Evolutionary conservation across 208 protist species (phyloP), one percentile per base, ranked within the genome.

Genomic region (Angomonas deanei): DNA sequence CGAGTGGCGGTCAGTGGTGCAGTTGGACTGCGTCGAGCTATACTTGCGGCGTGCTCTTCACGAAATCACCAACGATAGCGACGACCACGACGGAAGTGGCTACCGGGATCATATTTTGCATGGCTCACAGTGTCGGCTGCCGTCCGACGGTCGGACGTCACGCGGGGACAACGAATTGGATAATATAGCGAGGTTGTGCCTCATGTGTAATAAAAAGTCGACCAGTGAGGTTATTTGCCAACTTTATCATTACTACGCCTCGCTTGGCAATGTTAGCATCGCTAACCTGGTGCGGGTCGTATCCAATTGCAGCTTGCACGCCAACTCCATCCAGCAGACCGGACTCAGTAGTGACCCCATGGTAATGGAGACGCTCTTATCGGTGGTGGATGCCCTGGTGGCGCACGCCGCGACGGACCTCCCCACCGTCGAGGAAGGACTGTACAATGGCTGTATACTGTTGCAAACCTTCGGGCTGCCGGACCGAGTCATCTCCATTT

Each of bases 251-350:
- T 80, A 84, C 68, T 54, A 78, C 17, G 60, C 56, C 1, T 28
- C 19, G 24, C 70, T 56, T 31, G 28, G 66, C 11, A 53, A 72
- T 3, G 24, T 28, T 30, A 80, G 74, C 15, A 56, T 64, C 24
- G 66, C 64, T 15, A 71, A 89, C 53, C 71, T 73, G 21, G 76
- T 82, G 53, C 84, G 84, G 46, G 91, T 93, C 57, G 75, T 93
- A 27, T 74, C 81, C n/a, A 75, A 88, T 72, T 89, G 82, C 46
- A 80, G 87, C 39, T 66, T 84, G 28, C 63, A 65, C 26, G 61
- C 73, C 19, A 53, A 58, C 1, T 39, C 66, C 46, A 68, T 66
- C 19, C 47, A 38, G 24, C 68, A 74, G 63, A 53, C 47, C 13
- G 76, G 73, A 32, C 42, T 78, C 30, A 19, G 61, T 31, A 4